These are phyloP conservation scores for Boletus rubescentipes DNA, from an alignment of 768 basidiomycete species.

Conservation along the genomic window DNA sequence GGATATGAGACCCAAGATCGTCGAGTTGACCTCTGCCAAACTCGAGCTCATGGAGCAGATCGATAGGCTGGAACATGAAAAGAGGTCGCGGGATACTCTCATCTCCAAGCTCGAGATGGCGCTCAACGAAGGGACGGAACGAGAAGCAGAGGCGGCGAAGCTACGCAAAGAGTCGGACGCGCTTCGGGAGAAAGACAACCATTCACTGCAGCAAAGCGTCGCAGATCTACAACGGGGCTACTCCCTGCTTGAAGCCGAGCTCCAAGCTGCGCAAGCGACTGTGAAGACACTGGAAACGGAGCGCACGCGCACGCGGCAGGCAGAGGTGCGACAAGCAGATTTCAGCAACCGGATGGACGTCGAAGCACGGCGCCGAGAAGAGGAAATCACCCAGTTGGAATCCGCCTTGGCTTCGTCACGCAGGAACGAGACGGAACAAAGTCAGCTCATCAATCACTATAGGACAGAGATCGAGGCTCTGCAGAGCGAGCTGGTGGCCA, in stretches of 20 bases:
- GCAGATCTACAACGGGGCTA: conserved; percentile 65
- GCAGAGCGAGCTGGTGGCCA: conserved; percentile 55
- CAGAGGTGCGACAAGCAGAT: conserved; percentile 52
- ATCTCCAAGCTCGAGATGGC: conserved; percentile 63
- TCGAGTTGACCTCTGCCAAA: conserved; percentile 73
- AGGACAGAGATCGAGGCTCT: conserved; percentile 73
- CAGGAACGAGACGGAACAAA: conserved; percentile 56
- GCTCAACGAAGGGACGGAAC: conserved; percentile 53
- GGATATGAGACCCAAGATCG: conserved; percentile 83
- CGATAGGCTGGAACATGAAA: conserved; percentile 50
- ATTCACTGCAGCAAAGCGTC: conserved; percentile 46
- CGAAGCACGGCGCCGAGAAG: conserved; percentile 46
- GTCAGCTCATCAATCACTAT: conserved; percentile 59
- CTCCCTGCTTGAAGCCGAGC: conserved; percentile 57
- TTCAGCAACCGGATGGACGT: conserved; percentile 56
- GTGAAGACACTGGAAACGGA: conserved; percentile 64
- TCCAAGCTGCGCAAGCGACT: conserved; percentile 52
- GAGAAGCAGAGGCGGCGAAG: conserved; percentile 46
- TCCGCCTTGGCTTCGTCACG: conserved; percentile 51
- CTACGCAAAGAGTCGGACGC: conserved; percentile 45
- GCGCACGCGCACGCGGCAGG: conserved; percentile 57
- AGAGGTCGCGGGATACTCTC: conserved; percentile 54
- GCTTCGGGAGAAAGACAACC: conserved; percentile 53
- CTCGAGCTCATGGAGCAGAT: conserved; percentile 67
- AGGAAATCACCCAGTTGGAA: conserved; percentile 53